These are phyloP conservation scores for Calonectria henricotiae DNA, from an alignment of 2,329 filamentous ascomycete genomes.

Conservation along the genomic window DNA sequence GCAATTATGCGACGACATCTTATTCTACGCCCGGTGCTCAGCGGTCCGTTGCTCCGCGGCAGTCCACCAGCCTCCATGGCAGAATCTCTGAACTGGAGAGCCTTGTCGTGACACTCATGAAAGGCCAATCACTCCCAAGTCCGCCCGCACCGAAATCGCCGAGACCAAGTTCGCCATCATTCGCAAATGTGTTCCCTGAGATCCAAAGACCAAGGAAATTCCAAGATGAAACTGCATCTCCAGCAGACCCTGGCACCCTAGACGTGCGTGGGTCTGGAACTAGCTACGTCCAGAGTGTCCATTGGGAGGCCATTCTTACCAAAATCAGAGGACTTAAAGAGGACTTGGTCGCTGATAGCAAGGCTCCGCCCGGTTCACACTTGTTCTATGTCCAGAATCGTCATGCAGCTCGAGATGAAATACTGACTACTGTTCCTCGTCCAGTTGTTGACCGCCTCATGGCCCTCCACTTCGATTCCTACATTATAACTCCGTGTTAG, in stretches of 20 bases:
- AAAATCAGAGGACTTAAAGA: conserved; percentile 41
- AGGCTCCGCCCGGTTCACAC: conserved; percentile 35
- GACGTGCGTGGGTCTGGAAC: conserved; percentile 36
- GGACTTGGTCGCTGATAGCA: conserved; percentile 37
- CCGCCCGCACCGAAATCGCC: conserved; percentile 29
- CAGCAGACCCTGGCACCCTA: conserved; percentile 39
- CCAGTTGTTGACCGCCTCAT: conserved; percentile 42
- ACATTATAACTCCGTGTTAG: conserved; percentile 41
- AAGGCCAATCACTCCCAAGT: conserved; percentile 36
- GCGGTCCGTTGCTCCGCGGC: conserved; percentile 12
- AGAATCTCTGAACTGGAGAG: conserved; percentile 41
- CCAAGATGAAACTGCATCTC: conserved; percentile 32
- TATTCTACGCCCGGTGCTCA: conserved; percentile 33
- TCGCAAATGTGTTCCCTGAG: conserved; percentile 30
- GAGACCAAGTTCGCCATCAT: conserved; percentile 32
- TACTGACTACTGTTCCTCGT: conserved; percentile 40
- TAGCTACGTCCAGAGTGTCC: conserved; percentile 41
- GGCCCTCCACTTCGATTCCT: conserved; percentile 40
- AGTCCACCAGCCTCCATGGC: conserved; percentile 37
- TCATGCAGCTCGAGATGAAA: conserved; percentile 40
- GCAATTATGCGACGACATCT: conserved; percentile 38
- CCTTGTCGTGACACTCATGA: conserved; percentile 41
- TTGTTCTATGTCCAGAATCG: conserved; percentile 41
- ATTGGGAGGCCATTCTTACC: conserved; percentile 43
- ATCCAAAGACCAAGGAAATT: conserved; percentile 24